Conservation (phyloP, 352 stramenopile species). For the Globisporangium middletonii region DNA sequence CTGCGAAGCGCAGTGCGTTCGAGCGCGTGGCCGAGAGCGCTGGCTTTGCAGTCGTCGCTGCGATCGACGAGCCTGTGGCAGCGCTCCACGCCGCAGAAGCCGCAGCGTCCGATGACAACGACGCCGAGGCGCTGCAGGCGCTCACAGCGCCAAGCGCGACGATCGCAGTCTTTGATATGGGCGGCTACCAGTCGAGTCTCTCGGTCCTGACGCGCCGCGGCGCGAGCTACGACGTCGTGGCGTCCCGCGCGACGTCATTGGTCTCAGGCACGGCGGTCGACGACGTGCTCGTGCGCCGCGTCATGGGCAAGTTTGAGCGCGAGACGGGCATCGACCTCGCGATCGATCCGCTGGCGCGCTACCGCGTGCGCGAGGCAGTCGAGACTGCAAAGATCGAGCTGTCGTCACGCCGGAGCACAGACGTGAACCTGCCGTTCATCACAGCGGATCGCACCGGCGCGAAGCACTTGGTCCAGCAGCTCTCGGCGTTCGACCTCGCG, state of each 20-base stretch:
- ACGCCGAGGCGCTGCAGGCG: background rate
- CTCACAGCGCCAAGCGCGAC: constrained; percentile 7
- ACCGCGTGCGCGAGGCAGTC: constrained; percentile 60
- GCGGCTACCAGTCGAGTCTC: constrained; percentile 47
- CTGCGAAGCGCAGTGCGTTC: constrained; percentile 28
- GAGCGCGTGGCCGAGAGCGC: constrained; percentile 47
- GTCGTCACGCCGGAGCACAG: constrained; percentile 39
- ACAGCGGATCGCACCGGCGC: constrained; percentile 58
- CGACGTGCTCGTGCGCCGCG: constrained; percentile 37
- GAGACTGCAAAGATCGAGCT: constrained; percentile 72
- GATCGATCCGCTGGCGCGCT: constrained; percentile 63
- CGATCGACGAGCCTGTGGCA: constrained; percentile 57
- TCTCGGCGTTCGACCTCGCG: constrained; percentile 47
- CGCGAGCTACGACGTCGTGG: constrained; percentile 29
- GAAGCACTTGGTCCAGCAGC: constrained; percentile 64
- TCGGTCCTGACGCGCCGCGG: constrained; percentile 38
- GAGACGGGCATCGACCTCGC: constrained; percentile 61
- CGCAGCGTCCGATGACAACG: constrained; percentile 23
- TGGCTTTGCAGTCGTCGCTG: constrained; percentile 50
- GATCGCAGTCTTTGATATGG: constrained; percentile 71
- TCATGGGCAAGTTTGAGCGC: constrained; percentile 49
- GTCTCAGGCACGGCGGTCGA: constrained; percentile 46
- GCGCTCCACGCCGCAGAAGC: constrained; percentile 47
- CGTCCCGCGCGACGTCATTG: constrained; percentile 22
- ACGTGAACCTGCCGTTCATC: constrained; percentile 77